Evolutionary conservation across 2,329 filamentous ascomycete genomes (phyloP).

Genomic region (Pseudocercospora pini-densiflorae): DNA sequence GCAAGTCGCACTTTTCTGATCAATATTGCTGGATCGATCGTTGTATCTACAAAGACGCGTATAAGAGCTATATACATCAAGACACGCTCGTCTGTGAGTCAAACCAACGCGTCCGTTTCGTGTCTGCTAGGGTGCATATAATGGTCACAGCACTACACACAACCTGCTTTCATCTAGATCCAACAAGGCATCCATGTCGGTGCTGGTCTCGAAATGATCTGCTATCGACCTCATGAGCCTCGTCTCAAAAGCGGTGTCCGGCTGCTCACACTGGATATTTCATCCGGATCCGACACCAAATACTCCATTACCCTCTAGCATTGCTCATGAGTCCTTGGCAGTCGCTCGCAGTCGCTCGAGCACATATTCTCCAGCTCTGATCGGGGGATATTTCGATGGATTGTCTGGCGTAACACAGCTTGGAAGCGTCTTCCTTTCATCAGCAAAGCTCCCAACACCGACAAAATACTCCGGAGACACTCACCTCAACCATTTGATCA

Average conservation of each 20-base stretch:
- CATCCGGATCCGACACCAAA: background rate
- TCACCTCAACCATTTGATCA: constrained; percentile 41
- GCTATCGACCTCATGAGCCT: background rate
- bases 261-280: background rate
- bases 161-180: background rate
- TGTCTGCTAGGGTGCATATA: background rate
- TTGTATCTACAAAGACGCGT: background rate
- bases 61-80: background rate
- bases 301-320: background rate
- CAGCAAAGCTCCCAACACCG: background rate
- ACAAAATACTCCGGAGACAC: background rate
- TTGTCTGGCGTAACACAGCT: constrained; percentile 42
- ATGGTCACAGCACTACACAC: background rate
- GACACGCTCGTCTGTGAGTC: background rate
- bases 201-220: background rate
- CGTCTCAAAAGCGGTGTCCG: background rate
- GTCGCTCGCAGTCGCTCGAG: constrained; percentile 38
- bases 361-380: constrained; percentile 46
- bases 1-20: background rate
- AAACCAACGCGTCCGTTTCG: background rate
- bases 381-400: constrained; percentile 40
- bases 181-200: background rate
- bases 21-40: background rate
- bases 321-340: constrained; percentile 7
- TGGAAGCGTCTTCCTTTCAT: constrained; percentile 37